phyloP scores from a whole-genome alignment of 352 stramenopile genomes.

The Phytophthora meadii region DNA sequence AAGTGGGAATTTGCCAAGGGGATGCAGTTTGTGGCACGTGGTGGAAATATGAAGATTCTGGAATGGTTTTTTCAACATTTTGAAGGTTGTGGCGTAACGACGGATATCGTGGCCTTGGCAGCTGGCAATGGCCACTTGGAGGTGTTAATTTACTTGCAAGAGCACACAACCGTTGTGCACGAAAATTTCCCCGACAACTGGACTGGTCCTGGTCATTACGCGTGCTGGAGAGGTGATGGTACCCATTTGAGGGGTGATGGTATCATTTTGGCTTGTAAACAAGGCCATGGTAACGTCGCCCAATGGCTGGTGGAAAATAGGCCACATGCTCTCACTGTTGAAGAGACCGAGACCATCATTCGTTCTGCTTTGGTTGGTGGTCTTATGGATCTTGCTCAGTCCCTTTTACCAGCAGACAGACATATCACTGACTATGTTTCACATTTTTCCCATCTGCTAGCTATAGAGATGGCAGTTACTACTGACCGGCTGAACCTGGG shows the following conservation, averaged over 20 bases:
- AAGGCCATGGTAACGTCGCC: background rate
- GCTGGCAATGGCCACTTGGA: background rate
- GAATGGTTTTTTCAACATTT: background rate
- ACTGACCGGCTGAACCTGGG: background rate
- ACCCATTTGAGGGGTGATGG: background rate
- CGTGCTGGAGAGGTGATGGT: background rate
- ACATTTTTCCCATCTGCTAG: background rate
- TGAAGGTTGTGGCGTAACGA: background rate
- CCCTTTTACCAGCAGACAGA: background rate
- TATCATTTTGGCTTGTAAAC: background rate
- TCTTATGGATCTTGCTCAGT: background rate
- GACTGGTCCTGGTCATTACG: background rate
- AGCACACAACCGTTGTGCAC: background rate
- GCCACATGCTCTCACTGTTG: background rate
- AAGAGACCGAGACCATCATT: background rate
- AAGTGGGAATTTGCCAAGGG: constrained; percentile 1
- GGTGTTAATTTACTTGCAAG: background rate
- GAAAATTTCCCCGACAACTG: background rate
- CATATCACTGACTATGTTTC: constrained; percentile 1
- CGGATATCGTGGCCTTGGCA: background rate
- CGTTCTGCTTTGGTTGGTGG: background rate
- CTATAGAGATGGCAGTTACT: background rate
- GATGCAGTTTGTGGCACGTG: background rate
- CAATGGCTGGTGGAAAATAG: background rate
- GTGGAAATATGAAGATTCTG: background rate